phyloP scores from a whole-genome alignment of 352 stramenopile genomes.

The Hyaloperonospora brassicae region DNA sequence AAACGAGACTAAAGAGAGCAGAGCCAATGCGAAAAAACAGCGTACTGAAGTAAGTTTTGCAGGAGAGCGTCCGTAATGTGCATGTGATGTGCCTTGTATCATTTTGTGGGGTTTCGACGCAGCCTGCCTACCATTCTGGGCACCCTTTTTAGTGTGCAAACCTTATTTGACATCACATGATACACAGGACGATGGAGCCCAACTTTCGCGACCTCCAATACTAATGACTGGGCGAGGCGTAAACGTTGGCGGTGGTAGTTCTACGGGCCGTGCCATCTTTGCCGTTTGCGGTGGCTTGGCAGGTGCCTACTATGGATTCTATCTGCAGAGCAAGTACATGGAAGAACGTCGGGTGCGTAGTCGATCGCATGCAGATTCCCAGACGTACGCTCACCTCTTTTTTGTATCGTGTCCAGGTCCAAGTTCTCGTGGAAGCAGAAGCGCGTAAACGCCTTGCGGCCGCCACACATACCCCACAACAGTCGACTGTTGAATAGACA shows the following conservation, averaged over 20 bases:
- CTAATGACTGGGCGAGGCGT: slow-evolving; percentile 27
- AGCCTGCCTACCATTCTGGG: too few species aligned
- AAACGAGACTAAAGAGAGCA: too few species aligned
- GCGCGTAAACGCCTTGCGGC: slow-evolving; percentile 35
- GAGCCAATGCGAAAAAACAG: too few species aligned
- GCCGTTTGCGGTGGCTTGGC: slow-evolving; percentile 56
- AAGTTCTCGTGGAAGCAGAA: slow-evolving; percentile 48
- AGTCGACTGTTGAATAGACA: too few species aligned
- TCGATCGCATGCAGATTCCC: not conserved
- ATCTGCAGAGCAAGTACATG: slow-evolving; percentile 78
- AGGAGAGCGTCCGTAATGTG: too few species aligned
- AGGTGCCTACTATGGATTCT: slow-evolving; percentile 74
- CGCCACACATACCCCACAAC: too few species aligned
- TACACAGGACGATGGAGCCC: not conserved
- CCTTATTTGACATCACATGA: not conserved
- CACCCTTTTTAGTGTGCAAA: too few species aligned
- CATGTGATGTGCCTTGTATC: too few species aligned
- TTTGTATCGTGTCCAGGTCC: slow-evolving; percentile 32
- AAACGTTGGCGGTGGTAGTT: slow-evolving; percentile 69
- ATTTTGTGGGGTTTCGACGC: too few species aligned
- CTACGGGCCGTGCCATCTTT: slow-evolving; percentile 55
- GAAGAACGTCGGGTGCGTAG: slow-evolving; percentile 57
- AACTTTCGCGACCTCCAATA: not conserved
- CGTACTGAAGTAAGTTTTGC: too few species aligned
- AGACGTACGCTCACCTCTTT: slow-evolving; percentile 2